A percentile compares a stretch with the other conserved stretches of the same genome.
Conservation (phyloP, 306 rosid genomes). For the Vigna mungo region DNA sequence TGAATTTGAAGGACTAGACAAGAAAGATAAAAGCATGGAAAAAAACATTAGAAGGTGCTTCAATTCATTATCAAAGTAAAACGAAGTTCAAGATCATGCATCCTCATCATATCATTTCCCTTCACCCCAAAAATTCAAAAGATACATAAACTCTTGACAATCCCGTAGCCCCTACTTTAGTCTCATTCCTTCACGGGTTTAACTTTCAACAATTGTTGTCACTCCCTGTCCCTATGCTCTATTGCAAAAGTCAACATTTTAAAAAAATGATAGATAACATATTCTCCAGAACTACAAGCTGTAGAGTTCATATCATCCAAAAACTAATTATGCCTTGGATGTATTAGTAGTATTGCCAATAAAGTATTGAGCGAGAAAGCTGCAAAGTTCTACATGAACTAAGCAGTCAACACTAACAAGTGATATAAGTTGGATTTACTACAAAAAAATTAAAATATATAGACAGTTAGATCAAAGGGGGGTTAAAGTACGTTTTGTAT, state of each 20-base stretch:
- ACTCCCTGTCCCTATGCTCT: slow-evolving; percentile 9
- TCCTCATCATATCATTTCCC: too few species aligned
- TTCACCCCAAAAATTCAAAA: too few species aligned
- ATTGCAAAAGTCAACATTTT: background rate
- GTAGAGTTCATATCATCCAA: slow-evolving; percentile 38
- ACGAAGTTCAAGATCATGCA: too few species aligned
- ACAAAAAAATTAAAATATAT: slow-evolving; percentile 17
- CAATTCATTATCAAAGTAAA: slow-evolving; percentile 47
- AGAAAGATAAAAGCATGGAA: slow-evolving; percentile 9
- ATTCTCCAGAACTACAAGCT: slow-evolving; percentile 23
- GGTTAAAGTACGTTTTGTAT: background rate
- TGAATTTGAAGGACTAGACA: slow-evolving; percentile 33
- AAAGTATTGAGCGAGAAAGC: slow-evolving; percentile 23
- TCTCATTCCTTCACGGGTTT: background rate
- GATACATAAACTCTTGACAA: too few species aligned
- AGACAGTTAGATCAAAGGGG: background rate
- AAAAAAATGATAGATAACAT: background rate
- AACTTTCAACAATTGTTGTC: slow-evolving; percentile 17
- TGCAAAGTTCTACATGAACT: slow-evolving; percentile 31
- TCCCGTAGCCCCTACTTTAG: background rate
- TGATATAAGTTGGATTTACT: slow-evolving; percentile 8
- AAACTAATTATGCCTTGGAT: slow-evolving; percentile 30
- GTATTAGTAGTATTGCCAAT: slow-evolving; percentile 3
- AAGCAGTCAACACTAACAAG: background rate
- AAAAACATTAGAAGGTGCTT: slow-evolving; percentile 34